Evolutionary conservation across 306 rosid genomes (phyloP).

Genomic region (Fragaria vesca): DNA sequence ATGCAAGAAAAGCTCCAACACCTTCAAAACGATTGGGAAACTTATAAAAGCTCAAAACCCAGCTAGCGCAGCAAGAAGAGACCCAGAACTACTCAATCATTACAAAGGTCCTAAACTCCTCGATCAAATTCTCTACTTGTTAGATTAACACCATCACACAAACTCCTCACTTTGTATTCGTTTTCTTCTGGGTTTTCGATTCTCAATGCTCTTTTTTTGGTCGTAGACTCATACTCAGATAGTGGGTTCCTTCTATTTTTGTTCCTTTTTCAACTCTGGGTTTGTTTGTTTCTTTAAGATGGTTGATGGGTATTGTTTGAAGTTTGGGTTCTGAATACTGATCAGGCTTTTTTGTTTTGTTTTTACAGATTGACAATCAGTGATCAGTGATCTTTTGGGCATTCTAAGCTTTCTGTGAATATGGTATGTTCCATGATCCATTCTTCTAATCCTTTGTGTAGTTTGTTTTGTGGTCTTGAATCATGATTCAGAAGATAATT

Average conservation of each 20-base stretch:
- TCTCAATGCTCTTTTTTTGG: neutral
- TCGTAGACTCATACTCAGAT: neutral
- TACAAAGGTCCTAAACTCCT: neutral
- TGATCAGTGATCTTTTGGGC: constrained; percentile 14
- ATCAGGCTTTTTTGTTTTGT: constrained; percentile 17
- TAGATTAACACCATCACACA: neutral
- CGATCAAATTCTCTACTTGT: neutral
- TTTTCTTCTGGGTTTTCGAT: constrained; percentile 10
- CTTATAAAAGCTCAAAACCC: constrained; percentile 14
- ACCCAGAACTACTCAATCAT: neutral
- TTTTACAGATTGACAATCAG: constrained; percentile 17
- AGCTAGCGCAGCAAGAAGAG: constrained; percentile 5
- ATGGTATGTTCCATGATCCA: constrained; percentile 33
- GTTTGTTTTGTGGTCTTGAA: constrained; percentile 6
- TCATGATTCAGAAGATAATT: neutral
- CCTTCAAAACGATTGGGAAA: neutral
- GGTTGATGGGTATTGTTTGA: neutral
- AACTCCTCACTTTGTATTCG: neutral
- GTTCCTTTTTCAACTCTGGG: neutral
- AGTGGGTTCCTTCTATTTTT: neutral
- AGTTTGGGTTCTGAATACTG: constrained; percentile 7
- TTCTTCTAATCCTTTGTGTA: neutral
- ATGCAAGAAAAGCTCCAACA: neutral
- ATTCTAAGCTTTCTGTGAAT: constrained; percentile 2
- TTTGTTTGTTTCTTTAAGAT: constrained; percentile 7